Evolutionary conservation across 768 basidiomycete genomes (phyloP), one percentile per base, ranked within the genome.

Genomic region (Daedalea quercina): DNA sequence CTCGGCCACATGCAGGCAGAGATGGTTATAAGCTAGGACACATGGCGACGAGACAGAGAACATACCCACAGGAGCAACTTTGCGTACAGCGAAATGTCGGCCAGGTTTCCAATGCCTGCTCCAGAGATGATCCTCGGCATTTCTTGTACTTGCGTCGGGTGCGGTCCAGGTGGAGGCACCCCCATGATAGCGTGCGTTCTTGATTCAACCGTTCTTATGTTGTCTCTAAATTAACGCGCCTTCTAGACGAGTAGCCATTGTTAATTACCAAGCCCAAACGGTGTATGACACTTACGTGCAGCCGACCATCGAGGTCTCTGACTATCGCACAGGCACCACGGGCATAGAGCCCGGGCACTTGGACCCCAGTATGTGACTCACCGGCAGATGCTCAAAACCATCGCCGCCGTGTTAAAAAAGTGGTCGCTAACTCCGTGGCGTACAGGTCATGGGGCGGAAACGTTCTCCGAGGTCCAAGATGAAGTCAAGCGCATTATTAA

Each of bases 151-250:
- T 63, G 65, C 35, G 84, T 90, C n/a, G 89, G 89, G 12, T 84
- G 87, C 34, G 87, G 87, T 25, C 83, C 85, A 17, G 87, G 88
- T 2, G 89, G 89, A 7, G 84, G 84, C 15, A 91, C 89, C 1
- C 79, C 83, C 35, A 86, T 91, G 82, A 73, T 91, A 33, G 89
- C 87, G 89, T 90, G 71, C 57, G 84, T 76, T 41, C 12, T 28
- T 6, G 34, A 34, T n/a, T 25, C 19, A 13, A 35, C 22, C 34
- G 15, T 34, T 49, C 26, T n/a, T 31, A 50, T 35, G 28, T 52
- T 43, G 11, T 6, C 28, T 11, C 6, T 6, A 31, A 11, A 31
- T 11, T 31, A 31, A 31, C 28, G 28, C 28, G 11, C 48, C 37
- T 50, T 60, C 20, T 61, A 80, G 78, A 43, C 76, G 77, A 47